Evolutionary conservation across 2,329 filamentous ascomycete genomes (phyloP), one percentile per base, ranked within the genome.

Genomic region (Aureobasidium namibiae): DNA sequence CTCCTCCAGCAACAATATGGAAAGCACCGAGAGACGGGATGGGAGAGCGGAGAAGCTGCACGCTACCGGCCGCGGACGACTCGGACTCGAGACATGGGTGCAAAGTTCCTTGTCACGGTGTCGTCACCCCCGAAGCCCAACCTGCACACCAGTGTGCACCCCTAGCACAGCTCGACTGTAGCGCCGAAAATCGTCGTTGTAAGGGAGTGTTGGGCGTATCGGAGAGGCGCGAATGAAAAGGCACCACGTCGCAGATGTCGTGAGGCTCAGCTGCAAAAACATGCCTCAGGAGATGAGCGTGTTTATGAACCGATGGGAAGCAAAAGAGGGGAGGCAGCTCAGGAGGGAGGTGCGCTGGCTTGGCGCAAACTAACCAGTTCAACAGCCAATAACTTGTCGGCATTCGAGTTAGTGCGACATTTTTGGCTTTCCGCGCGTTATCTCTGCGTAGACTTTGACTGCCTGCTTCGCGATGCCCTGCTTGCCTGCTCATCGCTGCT

Each of bases 381-480:
- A 56, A 56, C 52, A 56, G 52, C 52, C 52, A 56, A 56, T 56
- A 56, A 45, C 7, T 16, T 24, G 52, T 9, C n/a, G 13, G 26
- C 18, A 56, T 29, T 26, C 24, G 31, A 14, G 33, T 33, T 54
- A 34, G 52, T 56, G 52, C 52, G 52, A 56, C 52, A 56, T 18
- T 45, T 45, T 45, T 45, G 29, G 31, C 52, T 44, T 56, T 41
- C 45, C 29, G n/a, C 39, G 52, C 39, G 52, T 56, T 56, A 56
- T 56, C 52, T 56, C 52, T 56, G 52, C 52, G 50, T 56, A 56
- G 52, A 45, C 52, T 56, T 56, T 56, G 38, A 24, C 38, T 41
- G 38, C 49, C 26, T 53, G 50, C 39, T 56, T 36, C 21, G 39
- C 38, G 24, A 18, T 56, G 50, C 50, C 18, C 26, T 56, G 52